phyloP scores from a whole-genome alignment of 2,329 filamentous ascomycete genomes.

The Aspergillus latus region DNA sequence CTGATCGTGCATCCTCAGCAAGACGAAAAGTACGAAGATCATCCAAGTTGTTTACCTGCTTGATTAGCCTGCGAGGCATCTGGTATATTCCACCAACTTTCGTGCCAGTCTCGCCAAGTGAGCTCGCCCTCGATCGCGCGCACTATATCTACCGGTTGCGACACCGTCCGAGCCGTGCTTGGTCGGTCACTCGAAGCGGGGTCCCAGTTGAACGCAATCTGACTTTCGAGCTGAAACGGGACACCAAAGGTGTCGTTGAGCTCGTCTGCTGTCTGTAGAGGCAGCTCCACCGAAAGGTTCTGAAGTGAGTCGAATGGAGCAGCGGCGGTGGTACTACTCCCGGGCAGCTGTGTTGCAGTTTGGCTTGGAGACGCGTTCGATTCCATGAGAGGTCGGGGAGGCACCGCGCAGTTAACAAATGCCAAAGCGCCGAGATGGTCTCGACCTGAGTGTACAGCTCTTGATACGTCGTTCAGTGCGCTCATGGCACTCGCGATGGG shows the following conservation, averaged over 20 bases:
- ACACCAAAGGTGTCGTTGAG: not conserved
- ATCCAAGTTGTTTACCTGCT: not conserved
- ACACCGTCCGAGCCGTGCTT: not conserved
- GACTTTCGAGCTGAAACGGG: constrained; percentile 5
- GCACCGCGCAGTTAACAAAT: not conserved
- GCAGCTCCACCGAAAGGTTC: not conserved
- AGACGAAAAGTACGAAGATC: not conserved
- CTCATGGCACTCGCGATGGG: constrained; percentile 4
- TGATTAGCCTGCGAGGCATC: not conserved
- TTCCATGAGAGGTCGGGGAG: not conserved
- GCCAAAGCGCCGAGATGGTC: not conserved
- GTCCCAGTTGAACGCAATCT: not conserved
- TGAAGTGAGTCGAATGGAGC: not conserved
- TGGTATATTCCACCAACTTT: constrained; percentile 6
- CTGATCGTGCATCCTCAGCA: not conserved
- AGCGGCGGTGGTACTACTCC: not conserved
- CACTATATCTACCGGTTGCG: constrained; percentile 6
- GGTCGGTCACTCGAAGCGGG: not conserved
- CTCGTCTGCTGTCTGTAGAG: not conserved
- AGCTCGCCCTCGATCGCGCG: constrained; percentile 5
- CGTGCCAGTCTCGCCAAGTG: constrained; percentile 9
- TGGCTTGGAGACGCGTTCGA: not conserved
- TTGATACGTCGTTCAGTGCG: constrained; percentile 8
- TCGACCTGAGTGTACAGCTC: not conserved
- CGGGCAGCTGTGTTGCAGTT: not conserved